Percentiles rank a stretch among this genome's conserved stretches.
Conservation (phyloP, 331 rosid genomes). For the Pyracantha coccinea region DNA sequence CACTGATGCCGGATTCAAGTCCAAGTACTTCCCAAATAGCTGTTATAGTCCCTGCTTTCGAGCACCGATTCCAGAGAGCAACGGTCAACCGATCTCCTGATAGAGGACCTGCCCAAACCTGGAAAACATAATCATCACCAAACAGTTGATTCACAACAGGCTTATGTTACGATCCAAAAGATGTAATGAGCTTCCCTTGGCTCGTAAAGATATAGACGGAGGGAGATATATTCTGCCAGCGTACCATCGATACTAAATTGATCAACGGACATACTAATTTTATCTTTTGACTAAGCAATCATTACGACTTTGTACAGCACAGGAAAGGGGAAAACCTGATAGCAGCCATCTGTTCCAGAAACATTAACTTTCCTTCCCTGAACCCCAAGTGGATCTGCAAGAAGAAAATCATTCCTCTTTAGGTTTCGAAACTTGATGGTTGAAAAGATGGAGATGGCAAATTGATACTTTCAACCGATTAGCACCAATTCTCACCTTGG, state of each 20-base stretch:
- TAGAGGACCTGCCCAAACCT: slow-evolving; percentile 98
- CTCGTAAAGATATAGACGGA: not conserved
- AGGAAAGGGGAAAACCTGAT: slow-evolving; percentile 42
- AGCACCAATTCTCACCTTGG: slow-evolving; percentile 48
- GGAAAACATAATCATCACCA: slow-evolving; percentile 3
- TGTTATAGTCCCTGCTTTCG: slow-evolving; percentile 39
- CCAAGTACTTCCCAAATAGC: slow-evolving; percentile 65
- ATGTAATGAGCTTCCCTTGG: not conserved
- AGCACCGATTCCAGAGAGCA: slow-evolving; percentile 85
- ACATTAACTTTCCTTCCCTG: slow-evolving; percentile 81
- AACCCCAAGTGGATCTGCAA: slow-evolving; percentile 80
- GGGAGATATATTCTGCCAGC: not conserved
- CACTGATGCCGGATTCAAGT: slow-evolving; percentile 44
- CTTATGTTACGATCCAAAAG: not conserved
- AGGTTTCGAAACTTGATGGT: not conserved
- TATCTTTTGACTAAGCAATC: not conserved
- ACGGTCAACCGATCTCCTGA: slow-evolving; percentile 55
- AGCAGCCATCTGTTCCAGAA: slow-evolving; percentile 54
- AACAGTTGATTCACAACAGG: not conserved
- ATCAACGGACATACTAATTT: not conserved
- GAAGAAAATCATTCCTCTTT: slow-evolving; percentile 1
- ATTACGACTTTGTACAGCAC: not conserved
- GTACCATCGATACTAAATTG: not conserved
- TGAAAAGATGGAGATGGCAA: not conserved
- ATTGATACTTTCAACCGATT: not conserved